Conservation (phyloP, 306 rosid species). For the Cotoneaster glaucophyllus region DNA sequence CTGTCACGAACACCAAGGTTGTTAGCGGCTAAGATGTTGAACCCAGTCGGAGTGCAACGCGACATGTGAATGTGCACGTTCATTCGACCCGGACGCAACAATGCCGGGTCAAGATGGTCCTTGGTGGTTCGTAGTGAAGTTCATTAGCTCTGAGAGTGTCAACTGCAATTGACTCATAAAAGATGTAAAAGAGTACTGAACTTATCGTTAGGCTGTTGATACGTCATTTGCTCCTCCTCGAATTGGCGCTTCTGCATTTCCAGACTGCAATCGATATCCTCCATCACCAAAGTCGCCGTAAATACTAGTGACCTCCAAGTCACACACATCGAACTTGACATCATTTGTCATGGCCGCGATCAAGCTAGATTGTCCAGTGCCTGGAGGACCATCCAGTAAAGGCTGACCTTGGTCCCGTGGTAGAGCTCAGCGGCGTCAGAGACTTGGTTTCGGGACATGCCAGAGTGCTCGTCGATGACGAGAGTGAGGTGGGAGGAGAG, state of each 20-base stretch:
- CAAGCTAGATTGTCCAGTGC: conserved; percentile 36
- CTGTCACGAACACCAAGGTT: conserved; percentile 23
- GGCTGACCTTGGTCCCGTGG: conserved; percentile 23
- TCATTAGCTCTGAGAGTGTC: conserved; percentile 33
- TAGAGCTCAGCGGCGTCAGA: conserved; percentile 27
- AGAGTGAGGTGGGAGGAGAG: conserved; percentile 23
- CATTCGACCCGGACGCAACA: conserved; percentile 51
- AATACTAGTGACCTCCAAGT: conserved; percentile 24
- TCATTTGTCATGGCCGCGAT: conserved; percentile 43
- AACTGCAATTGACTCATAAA: background rate
- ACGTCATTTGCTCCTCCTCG: background rate
- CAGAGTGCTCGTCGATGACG: conserved; percentile 13
- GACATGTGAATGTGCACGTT: conserved; percentile 53
- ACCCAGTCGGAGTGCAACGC: conserved; percentile 27
- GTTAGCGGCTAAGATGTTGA: conserved; percentile 26
- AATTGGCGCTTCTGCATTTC: background rate
- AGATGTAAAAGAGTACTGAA: background rate
- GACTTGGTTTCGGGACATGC: conserved; percentile 28
- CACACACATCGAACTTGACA: conserved; percentile 35
- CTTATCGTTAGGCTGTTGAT: background rate
- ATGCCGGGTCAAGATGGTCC: conserved; percentile 38
- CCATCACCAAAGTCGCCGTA: conserved; percentile 30
- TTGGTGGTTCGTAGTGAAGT: conserved; percentile 43
- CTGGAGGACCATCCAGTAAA: conserved; percentile 36
- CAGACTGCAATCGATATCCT: conserved; percentile 30